Percentiles rank a stretch among this genome's conserved stretches.
Conservation (phyloP, 306 rosid species). For the Erythrophleum fordii region DNA sequence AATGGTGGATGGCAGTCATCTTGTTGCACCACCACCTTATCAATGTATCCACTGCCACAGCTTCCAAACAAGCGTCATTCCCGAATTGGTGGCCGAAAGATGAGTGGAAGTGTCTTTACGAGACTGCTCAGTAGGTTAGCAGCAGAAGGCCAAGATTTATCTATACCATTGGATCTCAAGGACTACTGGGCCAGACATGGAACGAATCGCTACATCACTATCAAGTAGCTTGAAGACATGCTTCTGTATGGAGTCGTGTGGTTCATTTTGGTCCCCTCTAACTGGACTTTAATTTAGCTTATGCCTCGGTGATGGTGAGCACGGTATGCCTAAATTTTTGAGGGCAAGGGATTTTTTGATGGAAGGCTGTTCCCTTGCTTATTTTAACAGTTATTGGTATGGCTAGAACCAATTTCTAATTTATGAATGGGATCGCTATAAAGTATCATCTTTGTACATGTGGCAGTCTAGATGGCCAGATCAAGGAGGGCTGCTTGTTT, state of each 20-base stretch:
- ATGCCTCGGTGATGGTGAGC: background rate
- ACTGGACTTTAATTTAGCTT: background rate
- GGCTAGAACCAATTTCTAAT: constrained; percentile 36
- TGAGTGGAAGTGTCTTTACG: constrained; percentile 95
- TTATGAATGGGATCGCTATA: constrained; percentile 36
- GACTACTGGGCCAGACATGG: constrained; percentile 98
- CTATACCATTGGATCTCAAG: constrained; percentile 81
- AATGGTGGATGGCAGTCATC: constrained; percentile 99
- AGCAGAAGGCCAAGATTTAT: constrained; percentile 83
- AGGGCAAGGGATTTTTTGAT: constrained; percentile 6
- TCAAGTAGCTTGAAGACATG: constrained; percentile 60
- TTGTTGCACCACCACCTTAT: constrained; percentile 91
- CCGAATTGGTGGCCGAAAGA: constrained; percentile 91
- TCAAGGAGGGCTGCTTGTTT: constrained; percentile 23
- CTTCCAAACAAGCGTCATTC: constrained; percentile 96
- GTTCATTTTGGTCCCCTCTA: background rate
- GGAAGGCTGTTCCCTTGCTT: constrained; percentile 25
- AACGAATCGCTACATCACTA: constrained; percentile 94
- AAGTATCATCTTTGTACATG: constrained; percentile 43
- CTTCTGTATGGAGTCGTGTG: constrained; percentile 7
- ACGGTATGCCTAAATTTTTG: constrained; percentile 29
- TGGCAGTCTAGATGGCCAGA: constrained; percentile 35
- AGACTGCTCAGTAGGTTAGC: constrained; percentile 92
- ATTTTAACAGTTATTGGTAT: constrained; percentile 38
- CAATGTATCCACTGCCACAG: constrained; percentile 92